Conservation (phyloP, 148 eudicot species). For the Rhododendron williamsianum region DNA sequence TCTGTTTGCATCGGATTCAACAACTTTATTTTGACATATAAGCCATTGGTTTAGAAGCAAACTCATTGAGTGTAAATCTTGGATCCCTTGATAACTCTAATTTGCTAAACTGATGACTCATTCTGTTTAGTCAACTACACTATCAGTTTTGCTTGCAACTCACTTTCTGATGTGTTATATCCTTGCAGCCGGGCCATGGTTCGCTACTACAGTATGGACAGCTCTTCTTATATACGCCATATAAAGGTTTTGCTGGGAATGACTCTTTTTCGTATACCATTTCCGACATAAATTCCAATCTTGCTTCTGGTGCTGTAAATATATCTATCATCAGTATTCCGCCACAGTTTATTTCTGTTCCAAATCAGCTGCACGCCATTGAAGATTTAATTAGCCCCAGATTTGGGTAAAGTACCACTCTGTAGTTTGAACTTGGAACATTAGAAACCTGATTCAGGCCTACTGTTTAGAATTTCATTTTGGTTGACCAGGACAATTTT, state of each 20-base stretch:
- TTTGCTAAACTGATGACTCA: not conserved
- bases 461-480: not conserved
- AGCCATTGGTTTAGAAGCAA: not conserved
- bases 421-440: not conserved
- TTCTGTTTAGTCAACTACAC: not conserved
- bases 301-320: slow-evolving; percentile 53
- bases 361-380: slow-evolving; percentile 52
- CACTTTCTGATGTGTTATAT: slow-evolving; percentile 1
- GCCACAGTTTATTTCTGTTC: slow-evolving; percentile 77
- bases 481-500: not conserved
- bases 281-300: slow-evolving; percentile 51
- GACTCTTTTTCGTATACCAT: slow-evolving; percentile 70
- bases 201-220: slow-evolving; percentile 56
- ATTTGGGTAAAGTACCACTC: slow-evolving; percentile 47
- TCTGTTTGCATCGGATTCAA: not conserved
- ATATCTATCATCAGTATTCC: slow-evolving; percentile 68
- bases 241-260: slow-evolving; percentile 73
- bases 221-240: slow-evolving; percentile 77
- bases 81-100: not conserved
- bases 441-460: not conserved
- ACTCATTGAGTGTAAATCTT: not conserved
- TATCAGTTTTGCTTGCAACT: not conserved
- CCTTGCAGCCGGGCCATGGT: slow-evolving; percentile 76
- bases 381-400: slow-evolving; percentile 69
- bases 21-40: not conserved